Percentiles rank a stretch among this genome's conserved stretches.
These are phyloP conservation scores for Porphyrellus cyaneotinctus DNA, from an alignment of 768 basidiomycete species.

Conservation along the genomic window DNA sequence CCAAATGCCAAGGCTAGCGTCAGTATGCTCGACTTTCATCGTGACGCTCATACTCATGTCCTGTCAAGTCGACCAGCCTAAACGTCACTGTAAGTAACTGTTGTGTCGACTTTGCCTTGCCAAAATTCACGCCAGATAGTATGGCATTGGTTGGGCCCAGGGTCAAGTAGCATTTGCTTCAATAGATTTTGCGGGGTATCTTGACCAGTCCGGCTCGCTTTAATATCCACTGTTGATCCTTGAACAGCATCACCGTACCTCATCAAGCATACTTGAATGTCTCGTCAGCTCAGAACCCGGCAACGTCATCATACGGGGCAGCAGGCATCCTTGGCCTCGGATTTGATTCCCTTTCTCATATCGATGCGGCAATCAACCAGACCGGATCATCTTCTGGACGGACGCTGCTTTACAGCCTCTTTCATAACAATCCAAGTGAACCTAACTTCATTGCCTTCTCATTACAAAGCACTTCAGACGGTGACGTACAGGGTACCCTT, in stretches of 20 bases:
- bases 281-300: conserved; percentile 62
- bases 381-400: conserved; percentile 60
- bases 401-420: conserved; percentile 72
- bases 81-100: conserved; percentile 56
- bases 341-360: conserved; percentile 69
- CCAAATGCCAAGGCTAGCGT: conserved; percentile 51
- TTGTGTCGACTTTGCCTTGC: not conserved
- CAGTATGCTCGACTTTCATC: conserved; percentile 10
- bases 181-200: conserved; percentile 68
- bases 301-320: conserved; percentile 63
- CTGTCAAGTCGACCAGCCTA: conserved; percentile 38
- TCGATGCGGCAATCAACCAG: conserved; percentile 58
- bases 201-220: conserved; percentile 5
- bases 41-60: conserved; percentile 3
- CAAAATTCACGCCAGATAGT: conserved; percentile 39
- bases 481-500: conserved; percentile 61
- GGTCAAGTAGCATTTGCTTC: conserved; percentile 61
- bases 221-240: conserved; percentile 6
- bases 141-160: conserved; percentile 76
- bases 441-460: conserved; percentile 82
- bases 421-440: conserved; percentile 59
- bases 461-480: conserved; percentile 56
- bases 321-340: conserved; percentile 73
- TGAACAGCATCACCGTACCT: conserved; percentile 53
- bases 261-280: conserved; percentile 71